Base-by-base conservation (phyloP, 228 moss, liverwort and hornwort species). In the Sphagnum magellanicum region DNA sequence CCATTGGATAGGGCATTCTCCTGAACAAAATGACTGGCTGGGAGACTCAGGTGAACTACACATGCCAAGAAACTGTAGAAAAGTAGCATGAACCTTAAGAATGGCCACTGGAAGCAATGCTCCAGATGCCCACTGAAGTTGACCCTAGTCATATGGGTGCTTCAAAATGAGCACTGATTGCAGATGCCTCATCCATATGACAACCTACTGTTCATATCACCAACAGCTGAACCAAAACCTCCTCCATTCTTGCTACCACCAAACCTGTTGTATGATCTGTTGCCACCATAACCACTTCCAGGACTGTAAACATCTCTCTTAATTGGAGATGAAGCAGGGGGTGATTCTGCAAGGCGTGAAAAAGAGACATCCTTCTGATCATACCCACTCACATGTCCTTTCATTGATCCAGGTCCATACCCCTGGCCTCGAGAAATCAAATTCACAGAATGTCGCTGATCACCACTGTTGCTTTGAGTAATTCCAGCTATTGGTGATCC, bases 321-420 rank as follows among this genome's bases (percentile, higher is more conserved):
- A 32, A 32, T 32, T 32, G 32, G 32, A 32, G 32, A 32, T 32
- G 32, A 32, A 32, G 32, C 32, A 50, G 80, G 71, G 65, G 93
- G 90, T 61, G 87, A 87, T 74, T 98, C 97, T 17, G 97, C 97
- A 73, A 98, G 91, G 58, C 97, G 90, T 59, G 97, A 98, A 73
- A 98, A 98, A 9, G 93, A 91, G 50, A 93, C 79, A 74, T 98
- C 97, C 73, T 90, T 87, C 4, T 67, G 61, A 61, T 74, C 69
- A 75, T 82, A 88, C 46, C 74, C 74, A 16, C 85, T 75, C 10
- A 78, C 4, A 65, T 68, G 79, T 12, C 97, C 97, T 73, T 93
- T 98, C 74, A 87, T 79, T 49, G 88, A 83, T 16, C 81, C 88
- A 67, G 83, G 76, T 14, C 83, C 79, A 62, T 84, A 90, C 57